Evolutionary conservation across 164 flowering plant genomes (phyloP), one percentile per base, ranked within the genome.

Genomic region (Euptelea pleiosperma): DNA sequence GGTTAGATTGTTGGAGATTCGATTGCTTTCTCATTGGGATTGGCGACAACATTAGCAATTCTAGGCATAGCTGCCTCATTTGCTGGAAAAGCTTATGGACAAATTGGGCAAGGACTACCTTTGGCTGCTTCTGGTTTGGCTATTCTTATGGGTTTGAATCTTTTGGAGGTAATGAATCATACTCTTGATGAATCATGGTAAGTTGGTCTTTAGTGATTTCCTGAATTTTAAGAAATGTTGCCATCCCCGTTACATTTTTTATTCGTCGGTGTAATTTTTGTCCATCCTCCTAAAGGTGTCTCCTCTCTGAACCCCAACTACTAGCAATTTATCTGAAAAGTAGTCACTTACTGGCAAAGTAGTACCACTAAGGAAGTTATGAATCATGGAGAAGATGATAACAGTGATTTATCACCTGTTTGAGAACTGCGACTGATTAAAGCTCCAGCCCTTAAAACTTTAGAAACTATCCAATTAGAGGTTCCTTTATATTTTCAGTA

Each of bases 11-110:
- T 92, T 65, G 82, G 88, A 61, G 70, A 93, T 75, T 87, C 97
- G 9, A 48, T 93, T 78, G 87, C 98, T 26, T 93, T 93, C 71
- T 65, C 98, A 35, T 63, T 93, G 74, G 98, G 97, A 52, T 74
- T 93, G 82, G 98, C 97, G 5, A 93, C 96, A 37, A 89, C 97
- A 39, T 72, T 93, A 33, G 98, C 98, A 60, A 64, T 93, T 35
- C 74, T 93, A 8, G 97, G 97, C 1, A 45, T 92, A 66, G 92
- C 79, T 71, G 96, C 97, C 35, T 89, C 98, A 52, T 77, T 89
- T 77, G 96, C 98, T 63, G 98, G 98, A 51, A 93, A 88, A 77
- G 98, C 97, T 61, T 93, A 93, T 73, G 98, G 97, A 58, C 97
- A 92, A 72, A 70, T 89, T 39, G 98, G 98, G 14, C 88, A 78